Evolutionary conservation across 1,139 yeast species (phyloP).

Genomic region (Yamadazyma aaseri): DNA sequence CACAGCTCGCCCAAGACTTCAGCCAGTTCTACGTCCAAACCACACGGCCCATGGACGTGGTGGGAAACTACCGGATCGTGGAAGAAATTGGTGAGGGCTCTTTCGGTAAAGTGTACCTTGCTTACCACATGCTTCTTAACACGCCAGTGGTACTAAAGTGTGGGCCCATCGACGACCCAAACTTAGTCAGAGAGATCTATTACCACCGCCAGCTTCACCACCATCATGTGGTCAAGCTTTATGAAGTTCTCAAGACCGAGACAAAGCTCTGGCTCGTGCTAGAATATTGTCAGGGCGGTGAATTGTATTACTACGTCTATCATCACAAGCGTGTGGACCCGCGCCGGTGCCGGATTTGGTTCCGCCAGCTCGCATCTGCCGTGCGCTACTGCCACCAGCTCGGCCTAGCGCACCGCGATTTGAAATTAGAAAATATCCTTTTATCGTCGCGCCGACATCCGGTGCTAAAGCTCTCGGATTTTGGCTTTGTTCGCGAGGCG

Average conservation of each 20-base stretch:
- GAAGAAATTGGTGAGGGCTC: constrained; percentile 83
- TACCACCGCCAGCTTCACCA: constrained; percentile 84
- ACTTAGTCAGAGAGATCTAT: constrained; percentile 87
- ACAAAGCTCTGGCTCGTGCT: constrained; percentile 79
- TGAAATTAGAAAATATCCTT: constrained; percentile 82
- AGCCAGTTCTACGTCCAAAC: constrained; percentile 59
- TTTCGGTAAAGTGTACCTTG: constrained; percentile 88
- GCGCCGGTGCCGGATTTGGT: constrained; percentile 57
- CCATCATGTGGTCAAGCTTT: constrained; percentile 78
- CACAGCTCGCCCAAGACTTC: constrained; percentile 59
- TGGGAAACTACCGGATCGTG: constrained; percentile 75
- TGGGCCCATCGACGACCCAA: constrained; percentile 79
- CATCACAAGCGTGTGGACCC: constrained; percentile 52
- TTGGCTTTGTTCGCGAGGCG: constrained; percentile 88
- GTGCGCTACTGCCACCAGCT: constrained; percentile 81
- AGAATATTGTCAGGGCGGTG: constrained; percentile 91
- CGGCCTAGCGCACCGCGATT: constrained; percentile 85
- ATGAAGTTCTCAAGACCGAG: constrained; percentile 84
- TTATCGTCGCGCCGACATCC: constrained; percentile 63
- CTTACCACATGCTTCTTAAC: constrained; percentile 70
- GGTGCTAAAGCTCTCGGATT: constrained; percentile 75
- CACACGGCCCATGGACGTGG: constrained; percentile 53
- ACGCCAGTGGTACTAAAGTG: constrained; percentile 83
- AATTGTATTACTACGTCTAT: constrained; percentile 72
- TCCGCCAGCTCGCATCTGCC: constrained; percentile 79